Evolutionary conservation across 2,329 filamentous ascomycete species (phyloP), one percentile per base, ranked within the genome.

Genomic region (Phaeophleospora eucalypticola): DNA sequence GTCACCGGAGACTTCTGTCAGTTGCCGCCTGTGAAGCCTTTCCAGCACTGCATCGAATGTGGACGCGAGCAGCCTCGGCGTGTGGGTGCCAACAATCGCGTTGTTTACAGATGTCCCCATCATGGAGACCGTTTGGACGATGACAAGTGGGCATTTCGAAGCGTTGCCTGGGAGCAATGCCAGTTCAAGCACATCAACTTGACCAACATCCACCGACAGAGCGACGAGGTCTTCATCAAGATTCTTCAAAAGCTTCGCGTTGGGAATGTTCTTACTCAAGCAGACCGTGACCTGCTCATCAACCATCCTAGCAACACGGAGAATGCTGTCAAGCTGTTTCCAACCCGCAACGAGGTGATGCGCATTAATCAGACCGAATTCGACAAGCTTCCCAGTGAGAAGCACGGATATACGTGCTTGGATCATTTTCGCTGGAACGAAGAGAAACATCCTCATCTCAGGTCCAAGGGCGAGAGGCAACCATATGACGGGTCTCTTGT

Each of bases 121-220:
- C 69, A 74, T 41, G 64, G 68, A 6, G 45, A 50, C 18, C 79
- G 69, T 45, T 47, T 56, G 3, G 73, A 79, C 18, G 63, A 61
- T 12, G 74, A 83, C 8, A 81, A 80, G 54, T 84, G 79, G 77
- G 81, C 80, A 0, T 84, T 84, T 53, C 66, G 70, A 15, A 81
- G 77, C 52, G 46, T 62, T 2, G 73, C 73, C 0, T 85, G 81
- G 82, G 49, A 65, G 10, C 65, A 76, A 36, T 78, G 78, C 51
- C 54, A 74, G 1, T 83, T 84, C 55, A 61, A 59, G 2, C 70
- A 79, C 46, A 65, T 82, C 1, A 69, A 79, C 7, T 67, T 84
- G 0, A 73, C 65, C 1, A 67, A 73, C 3, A 78, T 84, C 3
- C 78, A 81, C 56, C 73, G 81, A 3, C 81, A 84, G 49, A 72